Evolutionary conservation across 139 green algal genomes (phyloP).

Genomic region (Pleodorina starrii): DNA sequence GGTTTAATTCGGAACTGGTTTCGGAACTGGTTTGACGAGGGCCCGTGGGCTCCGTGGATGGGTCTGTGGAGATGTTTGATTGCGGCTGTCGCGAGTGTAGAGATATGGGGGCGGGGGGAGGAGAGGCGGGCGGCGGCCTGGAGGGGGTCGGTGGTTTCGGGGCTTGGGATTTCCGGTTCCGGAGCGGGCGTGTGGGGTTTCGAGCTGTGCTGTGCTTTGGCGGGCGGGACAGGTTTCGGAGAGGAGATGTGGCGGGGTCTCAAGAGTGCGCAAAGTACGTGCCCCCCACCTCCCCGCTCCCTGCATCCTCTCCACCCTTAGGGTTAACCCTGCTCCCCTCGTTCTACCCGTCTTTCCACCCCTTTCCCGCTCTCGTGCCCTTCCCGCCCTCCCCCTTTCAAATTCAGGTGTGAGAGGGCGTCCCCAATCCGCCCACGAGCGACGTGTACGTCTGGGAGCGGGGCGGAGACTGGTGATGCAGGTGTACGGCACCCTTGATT

Average conservation of each 20-base stretch:
- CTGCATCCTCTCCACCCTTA: not conserved
- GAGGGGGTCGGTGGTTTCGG: not conserved
- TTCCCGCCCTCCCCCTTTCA: not conserved
- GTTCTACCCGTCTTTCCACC: too few relatives aligned
- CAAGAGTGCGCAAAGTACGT: not conserved
- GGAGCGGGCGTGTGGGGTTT: too few relatives aligned
- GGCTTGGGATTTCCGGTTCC: too few relatives aligned
- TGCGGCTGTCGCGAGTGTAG: not conserved
- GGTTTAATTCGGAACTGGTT: not conserved
- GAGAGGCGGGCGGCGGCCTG: not conserved
- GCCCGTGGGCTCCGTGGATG: not conserved
- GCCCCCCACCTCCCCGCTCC: not conserved
- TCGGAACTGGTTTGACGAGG: not conserved
- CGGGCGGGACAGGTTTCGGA: too few relatives aligned
- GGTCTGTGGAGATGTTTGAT: not conserved
- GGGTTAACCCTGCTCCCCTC: too few relatives aligned
- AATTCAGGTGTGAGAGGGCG: constrained; percentile 64
- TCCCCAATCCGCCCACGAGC: constrained; percentile 45
- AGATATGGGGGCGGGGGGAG: not conserved
- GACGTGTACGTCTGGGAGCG: constrained; percentile 87
- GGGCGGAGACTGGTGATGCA: constrained; percentile 71
- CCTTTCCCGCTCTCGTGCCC: too few relatives aligned
- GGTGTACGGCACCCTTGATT: too few relatives aligned
- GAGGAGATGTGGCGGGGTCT: not conserved
- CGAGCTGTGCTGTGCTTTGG: too few relatives aligned